Evolutionary conservation across 2,329 filamentous ascomycete species (phyloP), one percentile per base, ranked within the genome.

Genomic region (Alternaria ventricosa): DNA sequence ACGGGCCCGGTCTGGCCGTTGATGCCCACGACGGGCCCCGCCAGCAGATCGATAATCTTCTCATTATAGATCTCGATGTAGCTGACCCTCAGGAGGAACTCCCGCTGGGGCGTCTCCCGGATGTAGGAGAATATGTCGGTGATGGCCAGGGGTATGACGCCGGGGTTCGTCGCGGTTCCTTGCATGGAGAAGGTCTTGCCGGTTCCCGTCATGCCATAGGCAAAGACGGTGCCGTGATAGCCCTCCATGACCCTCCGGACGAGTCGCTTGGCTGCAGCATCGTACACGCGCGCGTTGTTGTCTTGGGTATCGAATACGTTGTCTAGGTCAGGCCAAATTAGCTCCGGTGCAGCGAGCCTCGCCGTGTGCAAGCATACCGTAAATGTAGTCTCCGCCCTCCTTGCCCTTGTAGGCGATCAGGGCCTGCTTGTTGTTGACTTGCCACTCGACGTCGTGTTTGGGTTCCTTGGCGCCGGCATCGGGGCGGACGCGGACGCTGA

Each of bases 101-200:
- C 96, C 64, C 96, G 88, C 36, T 94, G 93, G 0, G 96, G 96
- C 1, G 96, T 98, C 82, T 99, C 96, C 61, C 96, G 91, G 71
- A 99, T 99, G 80, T 97, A 99, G 0, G 96, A 98, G 80, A 99
- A 99, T 56, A 99, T 99, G 77, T 99, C 96, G 66, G 96, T 98
- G 72, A 99, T 98, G 43, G 96, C 96, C 43, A 98, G 85, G 7
- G 96, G 96, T 60, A 99, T 99, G 27, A 99, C 96, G 82, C 96
- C 96, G 1, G 96, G 96, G 43, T 94, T 97, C 3, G 92, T 93
- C 49, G 94, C 94, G 11, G 96, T 99, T 72, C 96, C 96, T 83
- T 99, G 96, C 96, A 99, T 99, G 43, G 95, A 98, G 79, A 98
- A 99, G 1, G 96, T 99, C 84, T 99, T 99, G 71, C 96, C 96